Conservation (phyloP, 805 yeast genomes). For the Cyberlindnera amylophila region DNA sequence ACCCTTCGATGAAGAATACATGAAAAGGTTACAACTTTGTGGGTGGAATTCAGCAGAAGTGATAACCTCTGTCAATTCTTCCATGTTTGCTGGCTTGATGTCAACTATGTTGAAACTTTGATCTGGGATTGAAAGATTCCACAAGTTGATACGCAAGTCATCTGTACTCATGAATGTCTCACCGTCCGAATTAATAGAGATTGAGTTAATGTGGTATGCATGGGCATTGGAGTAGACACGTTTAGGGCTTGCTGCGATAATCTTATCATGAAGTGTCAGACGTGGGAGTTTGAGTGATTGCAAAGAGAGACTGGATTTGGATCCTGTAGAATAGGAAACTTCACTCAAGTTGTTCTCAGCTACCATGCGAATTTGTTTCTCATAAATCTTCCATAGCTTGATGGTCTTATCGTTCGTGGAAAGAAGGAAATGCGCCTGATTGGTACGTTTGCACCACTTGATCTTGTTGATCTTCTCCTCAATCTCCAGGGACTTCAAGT, state of each 20-base stretch:
- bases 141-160: conserved; percentile 89
- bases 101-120: conserved; percentile 96
- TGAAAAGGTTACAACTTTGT: conserved; percentile 81
- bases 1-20: conserved; percentile 95
- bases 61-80: conserved; percentile 95
- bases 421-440: conserved; percentile 84
- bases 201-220: conserved; percentile 96
- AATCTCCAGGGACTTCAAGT: conserved; percentile 90
- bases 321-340: conserved; percentile 16
- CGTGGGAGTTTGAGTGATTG: conserved; percentile 73
- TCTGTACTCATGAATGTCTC: conserved; percentile 93
- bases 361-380: conserved; percentile 86
- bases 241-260: conserved; percentile 92
- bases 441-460: conserved; percentile 88
- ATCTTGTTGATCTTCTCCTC: conserved; percentile 98
- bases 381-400: conserved; percentile 94
- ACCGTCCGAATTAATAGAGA: conserved; percentile 90
- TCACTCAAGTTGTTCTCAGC: conserved; percentile 82
- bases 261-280: conserved; percentile 88
- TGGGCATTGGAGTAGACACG: conserved; percentile 92
- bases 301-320: conserved; percentile 26
- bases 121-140: conserved; percentile 93
- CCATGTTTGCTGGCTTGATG: conserved; percentile 97
- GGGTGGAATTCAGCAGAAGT: conserved; percentile 98
- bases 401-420: conserved; percentile 98